Evolutionary conservation across 805 yeast species (phyloP), one percentile per base, ranked within the genome.

Genomic region (Yarrowia bubula): DNA sequence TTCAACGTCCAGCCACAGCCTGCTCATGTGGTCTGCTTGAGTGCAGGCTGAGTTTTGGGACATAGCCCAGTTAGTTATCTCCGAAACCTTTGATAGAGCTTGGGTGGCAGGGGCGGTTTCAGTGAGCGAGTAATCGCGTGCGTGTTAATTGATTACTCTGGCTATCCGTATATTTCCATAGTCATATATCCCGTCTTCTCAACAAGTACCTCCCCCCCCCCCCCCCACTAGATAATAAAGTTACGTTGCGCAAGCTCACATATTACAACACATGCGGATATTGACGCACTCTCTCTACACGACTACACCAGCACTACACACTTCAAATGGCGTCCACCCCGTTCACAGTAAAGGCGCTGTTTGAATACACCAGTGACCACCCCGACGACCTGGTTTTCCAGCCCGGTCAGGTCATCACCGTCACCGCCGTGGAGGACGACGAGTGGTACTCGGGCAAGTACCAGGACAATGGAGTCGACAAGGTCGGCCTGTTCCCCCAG

Each of bases 401-500:
- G 0, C 83, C 79, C 4, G 92, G 89, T 18, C 91, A 89, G 73
- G 69, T 83, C 33, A 87, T 93, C 69, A 83, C 85, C 3, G 97
- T 93, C 32, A 85, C 87, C 5, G 85, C 84, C 42, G 80, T 90
- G 63, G 97, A 91, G 70, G 98, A 93, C 74, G 96, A 86, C 7
- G 97, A 92, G 68, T 95, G 98, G 98, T 88, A 84, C 72, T 79
- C 83, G 43, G 99, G 99, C 3, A 77, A 80, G 4, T 88, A 83
- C 70, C 71, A 71, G 3, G 82, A 78, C 67, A 9, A 47, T 69
- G 31, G 75, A 11, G 47, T 38, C 7, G 46, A 37, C 3, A 42
- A 77, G 50, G 75, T 83, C 18, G 99, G 99, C 8, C 86, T 92
- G 78, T 95, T 95, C 71, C 99, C 99, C 3, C 84, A 83, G 73